Evolutionary conservation across 2,329 filamentous ascomycete species (phyloP), one percentile per base, ranked within the genome.

Genomic region (Cercospora sp.): DNA sequence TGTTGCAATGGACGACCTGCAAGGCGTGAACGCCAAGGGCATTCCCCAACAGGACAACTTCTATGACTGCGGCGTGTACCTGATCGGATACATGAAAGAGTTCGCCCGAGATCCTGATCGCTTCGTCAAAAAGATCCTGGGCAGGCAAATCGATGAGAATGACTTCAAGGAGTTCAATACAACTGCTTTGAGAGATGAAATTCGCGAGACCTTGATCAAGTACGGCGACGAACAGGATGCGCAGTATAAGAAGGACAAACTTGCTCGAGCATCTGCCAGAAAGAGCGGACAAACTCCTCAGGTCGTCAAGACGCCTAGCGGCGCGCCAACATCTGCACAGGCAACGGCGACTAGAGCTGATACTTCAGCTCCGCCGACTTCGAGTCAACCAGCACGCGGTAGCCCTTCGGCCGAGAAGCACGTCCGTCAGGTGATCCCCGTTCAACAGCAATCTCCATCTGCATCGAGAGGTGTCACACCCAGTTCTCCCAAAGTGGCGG

Each of bases 21-120:
- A 83, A 69, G 87, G 87, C 3, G 88, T 91, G 83, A 93, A 88
- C 45, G 92, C 91, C 4, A 90, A 87, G 68, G 84, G 86, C 7
- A 90, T 97, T 13, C 94, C 95, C 0, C 81, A 86, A 69, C 95
- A 99, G 78, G 81, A 87, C 60, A 98, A 99, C 76, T 91, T 86
- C 73, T 94, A 87, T 69, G 95, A 99, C 77, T 99, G 95, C 75
- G 95, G 95, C 8, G 82, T 97, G 0, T 99, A 91, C 73, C 82
- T 98, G 3, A 82, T 97, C 3, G 91, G 90, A 2, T 99, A 98
- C 75, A 84, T 96, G 63, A 87, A 93, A 71, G 89, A 91, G 70
- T 97, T 99, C 70, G 85, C 96, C 16, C 84, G 87, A 63, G 81
- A 92, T 67, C 94, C 94, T 0, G 87, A 92, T 70, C 78, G 77